Evolutionary conservation across 495 filamentous ascomycete species (phyloP).

Genomic region (Hyaloscypha variabilis): DNA sequence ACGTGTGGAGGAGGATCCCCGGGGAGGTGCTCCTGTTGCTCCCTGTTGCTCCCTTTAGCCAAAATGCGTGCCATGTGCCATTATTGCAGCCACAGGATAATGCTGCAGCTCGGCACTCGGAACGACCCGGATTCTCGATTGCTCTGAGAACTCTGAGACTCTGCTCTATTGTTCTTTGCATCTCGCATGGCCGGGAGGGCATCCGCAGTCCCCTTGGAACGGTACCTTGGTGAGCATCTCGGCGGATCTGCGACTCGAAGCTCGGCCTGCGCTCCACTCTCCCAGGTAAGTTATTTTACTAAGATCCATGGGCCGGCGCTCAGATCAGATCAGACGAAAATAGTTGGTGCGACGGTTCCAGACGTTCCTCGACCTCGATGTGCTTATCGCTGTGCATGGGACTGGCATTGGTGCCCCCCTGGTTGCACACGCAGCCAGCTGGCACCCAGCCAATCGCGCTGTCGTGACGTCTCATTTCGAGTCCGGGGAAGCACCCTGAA

Average conservation of each 20-base stretch:
- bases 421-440: not conserved
- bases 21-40: too few species aligned
- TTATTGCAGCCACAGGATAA: conserved; percentile 9
- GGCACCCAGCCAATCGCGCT: not conserved
- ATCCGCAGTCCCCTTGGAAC: not conserved
- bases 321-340: conserved; percentile 19
- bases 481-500: not conserved
- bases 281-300: not conserved
- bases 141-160: too few species aligned
- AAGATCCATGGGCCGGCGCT: too few species aligned
- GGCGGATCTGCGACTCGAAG: not conserved
- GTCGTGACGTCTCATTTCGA: not conserved
- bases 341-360: not conserved
- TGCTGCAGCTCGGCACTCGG: conserved; percentile 13
- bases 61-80: conserved; percentile 14
- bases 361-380: not conserved
- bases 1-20: conserved; percentile 4
- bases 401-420: not conserved
- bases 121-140: conserved; percentile 22
- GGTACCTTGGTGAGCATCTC: not conserved
- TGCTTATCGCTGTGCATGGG: conserved; percentile 20
- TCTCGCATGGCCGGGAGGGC: too few species aligned
- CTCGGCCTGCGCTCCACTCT: not conserved
- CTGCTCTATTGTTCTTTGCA: too few species aligned
- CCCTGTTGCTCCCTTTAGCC: conserved; percentile 14